A percentile compares a stretch with the other conserved stretches of the same genome.
Evolutionary conservation across 2,329 filamentous ascomycete species (phyloP).

Genomic region (Exserohilum rostratum): DNA sequence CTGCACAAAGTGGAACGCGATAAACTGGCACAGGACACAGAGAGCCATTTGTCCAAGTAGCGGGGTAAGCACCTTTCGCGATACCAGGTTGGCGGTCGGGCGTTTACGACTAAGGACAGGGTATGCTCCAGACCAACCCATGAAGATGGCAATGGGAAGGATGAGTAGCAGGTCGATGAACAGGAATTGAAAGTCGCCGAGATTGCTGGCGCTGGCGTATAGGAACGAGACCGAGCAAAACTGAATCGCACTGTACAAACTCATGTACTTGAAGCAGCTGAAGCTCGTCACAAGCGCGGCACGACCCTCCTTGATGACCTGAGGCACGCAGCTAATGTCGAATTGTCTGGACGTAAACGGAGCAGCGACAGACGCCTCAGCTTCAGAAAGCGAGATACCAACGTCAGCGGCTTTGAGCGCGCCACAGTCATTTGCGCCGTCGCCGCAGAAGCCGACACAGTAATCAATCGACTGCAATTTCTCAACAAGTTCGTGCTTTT

Average conservation of each 20-base stretch:
- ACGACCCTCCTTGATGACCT: conserved; percentile 90
- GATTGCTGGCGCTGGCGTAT: conserved; percentile 89
- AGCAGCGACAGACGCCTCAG: conserved; percentile 96
- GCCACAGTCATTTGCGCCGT: conserved; percentile 96
- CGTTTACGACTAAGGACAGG: conserved; percentile 78
- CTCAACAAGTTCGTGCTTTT: conserved; percentile 97
- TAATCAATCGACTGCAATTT: conserved; percentile 97
- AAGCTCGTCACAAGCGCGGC: conserved; percentile 97
- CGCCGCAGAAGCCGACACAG: conserved; percentile 93
- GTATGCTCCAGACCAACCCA: conserved; percentile 94
- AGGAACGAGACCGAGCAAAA: conserved; percentile 97
- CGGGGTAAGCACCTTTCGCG: conserved; percentile 87
- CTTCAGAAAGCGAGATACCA: conserved; percentile 94
- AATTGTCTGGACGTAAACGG: conserved; percentile 96
- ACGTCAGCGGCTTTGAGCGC: conserved; percentile 97
- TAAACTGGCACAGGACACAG: conserved; percentile 76
- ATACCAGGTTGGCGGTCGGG: conserved; percentile 90
- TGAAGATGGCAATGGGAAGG: conserved; percentile 94
- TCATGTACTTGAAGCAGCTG: conserved; percentile 99
- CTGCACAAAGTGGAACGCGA: conserved; percentile 76
- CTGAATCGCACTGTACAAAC: conserved; percentile 97
- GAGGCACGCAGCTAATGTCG: conserved; percentile 93
- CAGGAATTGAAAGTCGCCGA: conserved; percentile 97
- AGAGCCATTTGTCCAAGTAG: conserved; percentile 87
- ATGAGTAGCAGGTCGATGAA: conserved; percentile 95